Evolutionary conservation across 129 eudicot species (phyloP).

Genomic region (Flaveria ramosissima): DNA sequence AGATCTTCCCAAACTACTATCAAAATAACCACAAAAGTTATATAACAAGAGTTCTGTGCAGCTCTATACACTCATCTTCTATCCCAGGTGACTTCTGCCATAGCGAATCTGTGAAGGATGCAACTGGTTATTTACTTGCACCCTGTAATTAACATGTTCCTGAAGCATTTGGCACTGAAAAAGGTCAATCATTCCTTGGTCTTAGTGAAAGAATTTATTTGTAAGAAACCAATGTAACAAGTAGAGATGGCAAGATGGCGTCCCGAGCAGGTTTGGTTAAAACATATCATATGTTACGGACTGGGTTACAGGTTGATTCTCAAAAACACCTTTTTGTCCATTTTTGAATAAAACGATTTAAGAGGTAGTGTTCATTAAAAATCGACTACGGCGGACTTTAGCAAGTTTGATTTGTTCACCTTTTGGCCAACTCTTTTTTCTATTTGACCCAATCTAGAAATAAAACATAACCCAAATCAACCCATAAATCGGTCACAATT

Average conservation of each 20-base stretch:
- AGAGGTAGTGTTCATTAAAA: not conserved
- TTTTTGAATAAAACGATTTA: not conserved
- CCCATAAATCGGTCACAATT: not conserved
- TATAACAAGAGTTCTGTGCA: constrained; percentile 25
- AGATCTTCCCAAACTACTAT: constrained; percentile 8
- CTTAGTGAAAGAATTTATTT: not conserved
- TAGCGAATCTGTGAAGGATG: constrained; percentile 25
- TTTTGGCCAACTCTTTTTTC: not conserved
- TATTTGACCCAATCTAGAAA: constrained; percentile 1
- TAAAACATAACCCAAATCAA: not conserved
- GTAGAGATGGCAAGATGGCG: constrained; percentile 9
- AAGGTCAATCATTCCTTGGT: not conserved
- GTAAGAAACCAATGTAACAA: not conserved
- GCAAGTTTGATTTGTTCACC: not conserved
- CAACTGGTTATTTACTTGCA: constrained; percentile 2
- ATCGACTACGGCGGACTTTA: not conserved
- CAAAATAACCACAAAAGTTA: constrained; percentile 20
- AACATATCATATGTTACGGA: not conserved
- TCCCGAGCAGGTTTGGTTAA: not conserved
- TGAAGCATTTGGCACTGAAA: not conserved
- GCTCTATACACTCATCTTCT: constrained; percentile 31
- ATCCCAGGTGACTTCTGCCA: constrained; percentile 21
- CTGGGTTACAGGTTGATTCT: not conserved
- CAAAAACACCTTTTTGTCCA: not conserved
- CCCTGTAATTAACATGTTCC: constrained; percentile 15